phyloP scores from a whole-genome alignment of 2,329 filamentous ascomycete genomes.

The Lojkania enalia region DNA sequence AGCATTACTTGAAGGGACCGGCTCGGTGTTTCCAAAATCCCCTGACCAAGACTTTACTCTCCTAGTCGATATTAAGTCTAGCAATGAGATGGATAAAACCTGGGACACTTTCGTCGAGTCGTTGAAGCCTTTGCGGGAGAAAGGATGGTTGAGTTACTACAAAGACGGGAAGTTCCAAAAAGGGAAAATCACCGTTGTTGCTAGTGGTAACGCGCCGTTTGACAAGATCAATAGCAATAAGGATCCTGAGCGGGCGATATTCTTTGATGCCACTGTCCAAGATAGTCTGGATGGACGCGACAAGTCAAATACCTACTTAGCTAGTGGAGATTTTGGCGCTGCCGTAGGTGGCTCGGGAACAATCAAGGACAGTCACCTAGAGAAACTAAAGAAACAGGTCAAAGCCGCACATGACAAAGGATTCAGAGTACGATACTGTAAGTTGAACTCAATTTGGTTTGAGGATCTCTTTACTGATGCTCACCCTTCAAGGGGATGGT shows the following conservation, averaged over 20 bases:
- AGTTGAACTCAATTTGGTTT: no score
- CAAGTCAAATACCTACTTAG: constrained; percentile 53
- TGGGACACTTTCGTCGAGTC: constrained; percentile 59
- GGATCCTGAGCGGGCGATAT: constrained; percentile 45
- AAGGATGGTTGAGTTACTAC: constrained; percentile 56
- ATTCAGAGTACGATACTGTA: constrained; percentile 62
- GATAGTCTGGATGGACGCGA: constrained; percentile 24
- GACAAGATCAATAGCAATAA: constrained; percentile 62
- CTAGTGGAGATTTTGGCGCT: constrained; percentile 52
- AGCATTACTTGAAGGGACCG: constrained; percentile 54
- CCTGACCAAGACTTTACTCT: constrained; percentile 54
- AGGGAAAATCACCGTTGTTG: constrained; percentile 5
- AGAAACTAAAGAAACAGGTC: constrained; percentile 54
- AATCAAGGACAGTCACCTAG: constrained; percentile 42
- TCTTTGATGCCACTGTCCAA: constrained; percentile 22
- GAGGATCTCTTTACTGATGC: no score
- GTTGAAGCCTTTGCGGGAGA: constrained; percentile 61
- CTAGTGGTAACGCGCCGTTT: constrained; percentile 28
- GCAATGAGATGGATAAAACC: constrained; percentile 53
- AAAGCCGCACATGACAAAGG: constrained; percentile 55
- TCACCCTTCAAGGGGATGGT: constrained; percentile 60
- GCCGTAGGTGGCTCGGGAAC: constrained; percentile 6
- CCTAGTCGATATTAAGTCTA: constrained; percentile 72
- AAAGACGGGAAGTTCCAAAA: constrained; percentile 44
- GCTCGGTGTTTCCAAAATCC: constrained; percentile 1